A percentile compares a stretch with the other conserved stretches of the same genome.
Conservation (phyloP, 1,284 basidiomycete genomes). For the Malassezia furfur region DNA sequence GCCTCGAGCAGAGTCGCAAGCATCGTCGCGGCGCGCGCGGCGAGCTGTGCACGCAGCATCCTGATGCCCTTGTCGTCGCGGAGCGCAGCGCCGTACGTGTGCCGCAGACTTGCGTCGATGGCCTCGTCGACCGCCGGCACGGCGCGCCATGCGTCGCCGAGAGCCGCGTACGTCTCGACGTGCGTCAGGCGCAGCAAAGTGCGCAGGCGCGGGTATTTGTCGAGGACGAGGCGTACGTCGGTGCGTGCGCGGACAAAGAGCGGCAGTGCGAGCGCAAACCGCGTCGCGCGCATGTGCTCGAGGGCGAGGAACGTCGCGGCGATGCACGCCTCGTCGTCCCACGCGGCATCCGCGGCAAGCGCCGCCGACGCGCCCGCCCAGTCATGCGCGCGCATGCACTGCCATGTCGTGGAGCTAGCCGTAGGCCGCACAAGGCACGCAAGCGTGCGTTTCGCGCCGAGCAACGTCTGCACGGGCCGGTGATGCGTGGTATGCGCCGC, state of each 20-base stretch:
- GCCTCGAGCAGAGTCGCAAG: constrained; percentile 12
- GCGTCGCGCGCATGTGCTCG: constrained; percentile 19
- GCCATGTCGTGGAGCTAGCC: not conserved
- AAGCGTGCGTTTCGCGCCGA: not conserved
- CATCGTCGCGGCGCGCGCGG: constrained; percentile 21
- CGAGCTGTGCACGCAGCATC: constrained; percentile 6
- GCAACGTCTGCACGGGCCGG: not conserved
- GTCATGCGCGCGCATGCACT: not conserved
- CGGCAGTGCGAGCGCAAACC: constrained; percentile 20
- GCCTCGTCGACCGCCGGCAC: not conserved
- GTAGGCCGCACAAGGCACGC: not conserved
- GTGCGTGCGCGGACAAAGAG: constrained; percentile 17
- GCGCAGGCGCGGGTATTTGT: constrained; percentile 15
- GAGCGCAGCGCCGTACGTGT: constrained; percentile 24
- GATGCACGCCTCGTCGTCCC: not conserved
- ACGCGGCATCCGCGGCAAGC: not conserved
- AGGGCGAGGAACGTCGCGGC: constrained; percentile 16
- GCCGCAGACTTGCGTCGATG: not conserved
- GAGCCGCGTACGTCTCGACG: not conserved
- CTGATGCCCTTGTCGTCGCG: not conserved
- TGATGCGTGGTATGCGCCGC: not conserved
- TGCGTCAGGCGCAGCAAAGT: not conserved
- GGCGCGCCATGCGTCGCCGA: not conserved
- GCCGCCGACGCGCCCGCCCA: not conserved
- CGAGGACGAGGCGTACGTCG: constrained; percentile 24